Percentiles rank a stretch among this genome's conserved stretches.
phyloP scores from a whole-genome alignment of 352 stramenopile genomes.

The Poterioochromonas sp. region DNA sequence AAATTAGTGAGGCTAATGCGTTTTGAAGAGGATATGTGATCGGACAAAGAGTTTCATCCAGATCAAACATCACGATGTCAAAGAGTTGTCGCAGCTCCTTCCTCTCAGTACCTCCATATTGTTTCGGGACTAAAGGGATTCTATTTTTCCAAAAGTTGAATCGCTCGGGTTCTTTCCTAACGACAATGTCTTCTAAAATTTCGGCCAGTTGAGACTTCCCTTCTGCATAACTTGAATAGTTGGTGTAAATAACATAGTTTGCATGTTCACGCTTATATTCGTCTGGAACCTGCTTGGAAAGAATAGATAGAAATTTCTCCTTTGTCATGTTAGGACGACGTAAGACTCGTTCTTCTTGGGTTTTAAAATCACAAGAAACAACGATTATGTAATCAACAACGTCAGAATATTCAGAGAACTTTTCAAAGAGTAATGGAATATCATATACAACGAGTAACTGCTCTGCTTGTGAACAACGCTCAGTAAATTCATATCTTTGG shows the following conservation, averaged over 20 bases:
- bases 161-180: neutral
- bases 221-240: constrained; percentile 1
- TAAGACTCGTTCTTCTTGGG: neutral
- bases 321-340: constrained; percentile 7
- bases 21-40: neutral
- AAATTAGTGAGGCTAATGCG: neutral
- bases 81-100: neutral
- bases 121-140: no score
- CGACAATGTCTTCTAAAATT: neutral
- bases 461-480: neutral
- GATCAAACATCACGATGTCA: constrained; percentile 18
- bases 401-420: neutral
- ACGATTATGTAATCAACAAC: constrained; percentile 25
- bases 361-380: neutral
- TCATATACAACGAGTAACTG: constrained; percentile 20
- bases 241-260: constrained; percentile 3
- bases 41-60: constrained; percentile 12
- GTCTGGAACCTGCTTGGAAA: constrained; percentile 15
- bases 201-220: neutral
- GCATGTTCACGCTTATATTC: constrained; percentile 2
- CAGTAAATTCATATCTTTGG: neutral
- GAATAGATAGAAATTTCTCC: constrained; percentile 25
- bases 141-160: neutral
- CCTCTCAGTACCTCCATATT: neutral
- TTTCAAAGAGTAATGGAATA: constrained; percentile 28